Conservation (phyloP, 805 yeast genomes). For the Candida railenensis region DNA sequence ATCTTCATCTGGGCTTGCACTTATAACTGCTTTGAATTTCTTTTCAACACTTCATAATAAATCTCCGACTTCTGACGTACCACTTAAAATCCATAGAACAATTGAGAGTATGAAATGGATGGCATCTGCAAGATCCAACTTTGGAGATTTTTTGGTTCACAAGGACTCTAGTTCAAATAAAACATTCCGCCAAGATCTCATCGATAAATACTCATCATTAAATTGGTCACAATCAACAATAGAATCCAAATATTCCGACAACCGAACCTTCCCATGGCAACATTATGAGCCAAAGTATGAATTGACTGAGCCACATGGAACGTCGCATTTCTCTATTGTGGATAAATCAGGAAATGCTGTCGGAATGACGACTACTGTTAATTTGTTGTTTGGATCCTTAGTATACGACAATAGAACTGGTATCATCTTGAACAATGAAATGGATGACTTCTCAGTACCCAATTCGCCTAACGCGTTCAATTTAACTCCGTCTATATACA, state of each 20-base stretch:
- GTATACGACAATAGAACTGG: constrained; percentile 85
- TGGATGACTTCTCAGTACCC: constrained; percentile 91
- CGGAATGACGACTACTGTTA: constrained; percentile 84
- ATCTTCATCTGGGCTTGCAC: constrained; percentile 80
- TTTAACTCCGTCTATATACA: constrained; percentile 76
- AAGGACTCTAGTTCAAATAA: constrained; percentile 13
- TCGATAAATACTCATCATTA: constrained; percentile 43
- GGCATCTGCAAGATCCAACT: constrained; percentile 78
- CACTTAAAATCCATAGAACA: constrained; percentile 58
- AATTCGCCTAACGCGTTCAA: constrained; percentile 71
- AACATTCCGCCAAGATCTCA: constrained; percentile 32
- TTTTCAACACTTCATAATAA: constrained; percentile 40
- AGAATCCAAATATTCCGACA: constrained; percentile 49
- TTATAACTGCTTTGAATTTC: constrained; percentile 71
- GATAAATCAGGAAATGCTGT: constrained; percentile 79
- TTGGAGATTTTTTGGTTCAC: constrained; percentile 60
- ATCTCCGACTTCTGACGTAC: constrained; percentile 9
- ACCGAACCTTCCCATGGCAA: constrained; percentile 61
- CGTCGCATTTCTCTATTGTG: constrained; percentile 80
- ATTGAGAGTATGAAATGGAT: constrained; percentile 94
- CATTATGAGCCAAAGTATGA: constrained; percentile 80
- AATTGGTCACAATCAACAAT: constrained; percentile 59
- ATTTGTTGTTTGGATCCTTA: constrained; percentile 77
- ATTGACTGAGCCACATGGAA: constrained; percentile 81
- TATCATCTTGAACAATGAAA: constrained; percentile 78